phyloP scores from a whole-genome alignment of 2,329 filamentous ascomycete species.

The Tolypocladium amazonense region DNA sequence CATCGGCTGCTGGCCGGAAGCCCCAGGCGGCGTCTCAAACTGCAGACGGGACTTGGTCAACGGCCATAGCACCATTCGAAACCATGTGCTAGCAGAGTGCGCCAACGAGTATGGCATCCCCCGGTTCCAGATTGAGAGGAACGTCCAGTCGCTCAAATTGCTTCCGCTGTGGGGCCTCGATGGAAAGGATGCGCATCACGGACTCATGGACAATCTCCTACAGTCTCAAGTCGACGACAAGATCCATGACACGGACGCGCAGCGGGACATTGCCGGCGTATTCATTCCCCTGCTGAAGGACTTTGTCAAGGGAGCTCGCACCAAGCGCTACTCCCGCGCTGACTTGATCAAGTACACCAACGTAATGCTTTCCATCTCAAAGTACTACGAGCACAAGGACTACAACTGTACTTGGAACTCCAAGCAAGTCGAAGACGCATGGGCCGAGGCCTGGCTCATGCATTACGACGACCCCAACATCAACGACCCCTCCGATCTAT shows the following conservation, averaged over 20 bases:
- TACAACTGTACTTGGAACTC: slow-evolving; percentile 39
- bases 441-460: slow-evolving; percentile 36
- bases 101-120: slow-evolving; percentile 45
- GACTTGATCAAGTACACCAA: slow-evolving; percentile 35
- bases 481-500: slow-evolving; percentile 16
- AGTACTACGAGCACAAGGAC: slow-evolving; percentile 39
- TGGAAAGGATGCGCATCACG: slow-evolving; percentile 39
- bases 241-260: slow-evolving; percentile 25
- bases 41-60: slow-evolving; percentile 45
- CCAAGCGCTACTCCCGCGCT: slow-evolving; percentile 28
- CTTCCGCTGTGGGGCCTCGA: slow-evolving; percentile 45
- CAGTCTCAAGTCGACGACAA: slow-evolving; percentile 39
- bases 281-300: slow-evolving; percentile 41
- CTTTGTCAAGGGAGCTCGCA: slow-evolving; percentile 38
- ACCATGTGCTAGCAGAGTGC: slow-evolving; percentile 43
- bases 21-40: slow-evolving; percentile 43
- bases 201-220: slow-evolving; percentile 41
- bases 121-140: slow-evolving; percentile 43
- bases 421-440: slow-evolving; percentile 33
- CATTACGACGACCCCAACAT: slow-evolving; percentile 30
- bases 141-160: slow-evolving; percentile 42
- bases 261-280: slow-evolving; percentile 37
- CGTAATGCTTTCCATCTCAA: slow-evolving; percentile 37
- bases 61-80: slow-evolving; percentile 39
- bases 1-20: slow-evolving; percentile 41